Percentiles rank a stretch among this genome's conserved stretches.
phyloP scores from a whole-genome alignment of 1,284 basidiomycete genomes.

The Leccinum fuscescens region DNA sequence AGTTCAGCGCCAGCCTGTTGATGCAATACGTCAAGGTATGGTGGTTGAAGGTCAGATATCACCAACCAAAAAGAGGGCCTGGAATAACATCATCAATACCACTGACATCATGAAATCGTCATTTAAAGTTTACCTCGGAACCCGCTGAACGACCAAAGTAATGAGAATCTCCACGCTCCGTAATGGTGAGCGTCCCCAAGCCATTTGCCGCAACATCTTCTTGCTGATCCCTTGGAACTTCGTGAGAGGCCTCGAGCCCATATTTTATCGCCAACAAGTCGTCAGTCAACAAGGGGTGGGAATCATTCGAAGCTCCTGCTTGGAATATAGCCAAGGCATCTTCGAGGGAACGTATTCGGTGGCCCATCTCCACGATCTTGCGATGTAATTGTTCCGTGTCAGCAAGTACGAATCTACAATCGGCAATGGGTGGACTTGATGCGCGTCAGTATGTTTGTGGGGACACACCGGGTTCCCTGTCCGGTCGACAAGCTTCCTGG shows the following conservation, averaged over 20 bases:
- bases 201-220: slow-evolving; percentile 41
- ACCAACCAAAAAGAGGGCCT: slow-evolving; percentile 35
- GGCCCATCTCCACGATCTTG: slow-evolving; percentile 71
- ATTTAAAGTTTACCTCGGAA: slow-evolving; percentile 38
- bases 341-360: slow-evolving; percentile 69
- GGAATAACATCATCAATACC: slow-evolving; percentile 10
- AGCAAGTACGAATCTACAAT: slow-evolving; percentile 58
- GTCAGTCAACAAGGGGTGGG: slow-evolving; percentile 62
- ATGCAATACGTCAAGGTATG: slow-evolving; percentile 5
- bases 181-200: slow-evolving; percentile 60
- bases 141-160: slow-evolving; percentile 71
- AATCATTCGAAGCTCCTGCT: slow-evolving; percentile 54
- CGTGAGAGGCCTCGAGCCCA: slow-evolving; percentile 40
- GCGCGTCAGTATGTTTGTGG: background rate
- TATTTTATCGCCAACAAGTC: slow-evolving; percentile 64
- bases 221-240: slow-evolving; percentile 28
- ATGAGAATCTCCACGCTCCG: slow-evolving; percentile 60
- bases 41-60: background rate
- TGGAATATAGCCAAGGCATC: slow-evolving; percentile 67
- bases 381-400: slow-evolving; percentile 68
- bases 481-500: slow-evolving; percentile 54
- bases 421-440: background rate
- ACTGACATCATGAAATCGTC: background rate
- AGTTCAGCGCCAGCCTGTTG: slow-evolving; percentile 53
- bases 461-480: slow-evolving; percentile 49